A percentile compares a stretch with the other conserved stretches of the same genome.
Conservation (phyloP, 1,139 yeast species). For the Pichia sp. region DNA sequence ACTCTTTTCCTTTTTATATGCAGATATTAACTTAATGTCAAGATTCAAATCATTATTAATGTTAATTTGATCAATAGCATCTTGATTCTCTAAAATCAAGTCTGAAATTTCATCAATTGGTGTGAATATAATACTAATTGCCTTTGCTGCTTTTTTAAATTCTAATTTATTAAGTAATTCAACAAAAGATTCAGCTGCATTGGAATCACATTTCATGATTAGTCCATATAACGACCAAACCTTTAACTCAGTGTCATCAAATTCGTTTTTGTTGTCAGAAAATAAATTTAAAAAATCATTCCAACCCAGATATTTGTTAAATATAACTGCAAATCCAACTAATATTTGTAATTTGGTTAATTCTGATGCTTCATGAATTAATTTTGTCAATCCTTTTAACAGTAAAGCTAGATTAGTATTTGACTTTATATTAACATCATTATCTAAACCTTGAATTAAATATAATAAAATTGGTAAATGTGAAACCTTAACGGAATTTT, state of each 20-base stretch:
- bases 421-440: not conserved
- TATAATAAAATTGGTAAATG: constrained; percentile 9
- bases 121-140: constrained; percentile 11
- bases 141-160: constrained; percentile 3
- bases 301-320: constrained; percentile 14
- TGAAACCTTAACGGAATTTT: not conserved
- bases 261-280: not conserved
- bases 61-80: not conserved
- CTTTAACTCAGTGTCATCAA: constrained; percentile 4
- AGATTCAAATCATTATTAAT: not conserved
- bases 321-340: constrained; percentile 8
- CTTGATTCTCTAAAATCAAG: not conserved
- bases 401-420: not conserved
- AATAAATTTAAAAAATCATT: not conserved
- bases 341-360: constrained; percentile 7
- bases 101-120: constrained; percentile 14
- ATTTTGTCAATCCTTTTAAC: not conserved
- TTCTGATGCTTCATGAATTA: not conserved
- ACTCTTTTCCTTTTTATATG: constrained; percentile 8
- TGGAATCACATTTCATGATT: constrained; percentile 13
- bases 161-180: not conserved
- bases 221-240: constrained; percentile 16
- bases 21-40: constrained; percentile 1
- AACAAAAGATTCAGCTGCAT: constrained; percentile 10
- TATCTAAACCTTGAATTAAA: constrained; percentile 10